Percentiles rank a stretch among this genome's conserved stretches.
These are phyloP conservation scores for Salvia miltiorrhiza DNA, from an alignment of 257 asterid genomes.

Conservation along the genomic window DNA sequence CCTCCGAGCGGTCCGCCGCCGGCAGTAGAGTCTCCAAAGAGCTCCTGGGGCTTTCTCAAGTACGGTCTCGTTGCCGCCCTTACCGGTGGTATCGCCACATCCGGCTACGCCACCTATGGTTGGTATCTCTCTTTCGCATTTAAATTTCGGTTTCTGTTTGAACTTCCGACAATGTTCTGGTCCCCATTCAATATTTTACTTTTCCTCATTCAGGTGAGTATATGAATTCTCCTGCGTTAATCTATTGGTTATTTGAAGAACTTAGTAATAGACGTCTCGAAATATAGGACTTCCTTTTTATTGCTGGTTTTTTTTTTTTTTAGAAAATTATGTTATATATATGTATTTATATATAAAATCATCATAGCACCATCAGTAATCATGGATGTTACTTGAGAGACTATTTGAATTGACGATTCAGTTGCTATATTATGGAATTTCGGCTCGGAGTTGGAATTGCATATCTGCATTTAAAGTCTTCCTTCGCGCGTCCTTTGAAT, in stretches of 20 bases:
- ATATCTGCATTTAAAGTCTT: not conserved
- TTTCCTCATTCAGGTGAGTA: not conserved
- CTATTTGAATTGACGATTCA: not conserved
- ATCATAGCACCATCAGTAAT: not conserved
- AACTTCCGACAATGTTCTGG: not conserved
- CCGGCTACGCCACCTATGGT: constrained; percentile 68
- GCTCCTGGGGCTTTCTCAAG: constrained; percentile 59
- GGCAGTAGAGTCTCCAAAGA: constrained; percentile 39
- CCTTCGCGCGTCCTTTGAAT: too few relatives aligned
- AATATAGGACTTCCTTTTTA: not conserved
- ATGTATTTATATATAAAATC: too few relatives aligned
- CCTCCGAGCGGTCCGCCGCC: constrained; percentile 30
- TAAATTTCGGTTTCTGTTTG: not conserved
- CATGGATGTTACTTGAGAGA: not conserved
- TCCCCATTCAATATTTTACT: not conserved
- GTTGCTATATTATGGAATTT: not conserved
- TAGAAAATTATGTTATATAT: too few relatives aligned
- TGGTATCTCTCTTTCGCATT: constrained; percentile 31
- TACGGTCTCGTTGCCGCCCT: constrained; percentile 49
- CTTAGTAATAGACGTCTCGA: not conserved
- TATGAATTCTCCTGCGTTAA: not conserved
- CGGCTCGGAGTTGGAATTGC: not conserved
- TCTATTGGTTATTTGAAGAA: not conserved
- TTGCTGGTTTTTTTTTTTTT: not conserved
- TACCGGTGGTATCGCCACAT: constrained; percentile 65